These are phyloP conservation scores for Penicillium roqueforti DNA, from an alignment of 495 filamentous ascomycete species.

Conservation along the genomic window DNA sequence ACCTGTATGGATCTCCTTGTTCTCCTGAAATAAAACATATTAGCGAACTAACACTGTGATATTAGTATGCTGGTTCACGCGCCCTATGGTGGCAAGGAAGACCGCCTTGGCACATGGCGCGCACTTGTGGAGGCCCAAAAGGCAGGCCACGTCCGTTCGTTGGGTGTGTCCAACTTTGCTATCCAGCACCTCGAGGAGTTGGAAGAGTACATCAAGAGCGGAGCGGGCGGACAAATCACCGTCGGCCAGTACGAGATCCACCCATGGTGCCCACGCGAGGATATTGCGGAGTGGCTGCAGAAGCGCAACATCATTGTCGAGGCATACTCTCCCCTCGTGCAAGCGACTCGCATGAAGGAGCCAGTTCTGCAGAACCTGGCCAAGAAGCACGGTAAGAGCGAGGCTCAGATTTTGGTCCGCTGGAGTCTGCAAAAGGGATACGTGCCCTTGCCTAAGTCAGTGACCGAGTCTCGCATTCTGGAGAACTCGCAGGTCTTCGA, in stretches of 20 bases:
- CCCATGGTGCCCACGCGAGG: conserved; percentile 74
- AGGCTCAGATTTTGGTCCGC: conserved; percentile 73
- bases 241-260: conserved; percentile 90
- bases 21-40: background rate
- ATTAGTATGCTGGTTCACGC: conserved; percentile 51
- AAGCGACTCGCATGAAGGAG: conserved; percentile 63
- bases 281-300: conserved; percentile 73
- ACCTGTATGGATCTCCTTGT: conserved; percentile 35
- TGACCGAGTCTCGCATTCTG: conserved; percentile 53
- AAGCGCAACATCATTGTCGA: conserved; percentile 66
- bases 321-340: conserved; percentile 77
- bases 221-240: conserved; percentile 68
- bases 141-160: conserved; percentile 47
- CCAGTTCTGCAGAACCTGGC: conserved; percentile 54
- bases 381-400: conserved; percentile 66
- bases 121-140: conserved; percentile 54
- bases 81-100: conserved; percentile 51
- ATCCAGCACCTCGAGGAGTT: conserved; percentile 58
- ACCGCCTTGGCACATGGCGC: conserved; percentile 48
- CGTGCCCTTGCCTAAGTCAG: conserved; percentile 61
- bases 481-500: conserved; percentile 79
- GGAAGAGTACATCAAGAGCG: conserved; percentile 68
- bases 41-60: background rate
- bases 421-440: conserved; percentile 84
- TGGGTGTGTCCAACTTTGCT: conserved; percentile 56